phyloP scores from a whole-genome alignment of 2,329 filamentous ascomycete genomes.

The Claviceps arundinis region DNA sequence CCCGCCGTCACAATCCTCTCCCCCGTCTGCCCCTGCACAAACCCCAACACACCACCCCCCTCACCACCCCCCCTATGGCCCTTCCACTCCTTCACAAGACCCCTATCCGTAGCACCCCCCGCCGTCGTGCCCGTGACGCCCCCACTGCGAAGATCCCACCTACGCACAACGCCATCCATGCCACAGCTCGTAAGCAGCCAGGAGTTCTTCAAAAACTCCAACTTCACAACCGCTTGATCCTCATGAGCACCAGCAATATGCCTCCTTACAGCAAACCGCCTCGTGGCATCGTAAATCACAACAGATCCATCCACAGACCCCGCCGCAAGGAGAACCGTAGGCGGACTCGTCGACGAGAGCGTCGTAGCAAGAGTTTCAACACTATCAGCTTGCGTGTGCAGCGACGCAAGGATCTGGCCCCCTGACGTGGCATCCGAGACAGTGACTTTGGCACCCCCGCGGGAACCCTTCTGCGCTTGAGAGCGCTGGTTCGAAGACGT shows the following conservation, averaged over 20 bases:
- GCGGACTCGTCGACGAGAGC: slow-evolving; percentile 23
- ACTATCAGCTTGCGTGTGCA: slow-evolving; percentile 63
- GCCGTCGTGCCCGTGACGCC: slow-evolving; percentile 17
- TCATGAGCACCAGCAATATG: slow-evolving; percentile 75
- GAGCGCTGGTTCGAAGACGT: neutral
- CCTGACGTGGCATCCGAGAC: slow-evolving; percentile 25
- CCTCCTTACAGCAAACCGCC: slow-evolving; percentile 74
- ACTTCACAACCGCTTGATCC: slow-evolving; percentile 80
- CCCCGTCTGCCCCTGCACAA: slow-evolving; percentile 69
- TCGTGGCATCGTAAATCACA: slow-evolving; percentile 72
- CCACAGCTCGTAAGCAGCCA: slow-evolving; percentile 79
- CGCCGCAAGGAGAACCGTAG: slow-evolving; percentile 45
- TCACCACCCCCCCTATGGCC: slow-evolving; percentile 77
- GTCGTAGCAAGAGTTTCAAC: slow-evolving; percentile 65
- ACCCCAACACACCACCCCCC: slow-evolving; percentile 78
- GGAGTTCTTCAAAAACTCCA: slow-evolving; percentile 61
- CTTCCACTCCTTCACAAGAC: slow-evolving; percentile 75
- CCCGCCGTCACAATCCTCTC: slow-evolving; percentile 75
- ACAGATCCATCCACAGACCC: slow-evolving; percentile 66
- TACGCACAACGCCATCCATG: slow-evolving; percentile 78
- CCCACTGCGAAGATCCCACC: slow-evolving; percentile 67
- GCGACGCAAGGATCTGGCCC: slow-evolving; percentile 60
- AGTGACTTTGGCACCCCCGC: slow-evolving; percentile 16
- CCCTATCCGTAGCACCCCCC: slow-evolving; percentile 35
- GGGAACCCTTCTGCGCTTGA: neutral